Base-by-base conservation (phyloP, 78 protist genomes). In the Dictyostelium brefeldianum region DNA sequence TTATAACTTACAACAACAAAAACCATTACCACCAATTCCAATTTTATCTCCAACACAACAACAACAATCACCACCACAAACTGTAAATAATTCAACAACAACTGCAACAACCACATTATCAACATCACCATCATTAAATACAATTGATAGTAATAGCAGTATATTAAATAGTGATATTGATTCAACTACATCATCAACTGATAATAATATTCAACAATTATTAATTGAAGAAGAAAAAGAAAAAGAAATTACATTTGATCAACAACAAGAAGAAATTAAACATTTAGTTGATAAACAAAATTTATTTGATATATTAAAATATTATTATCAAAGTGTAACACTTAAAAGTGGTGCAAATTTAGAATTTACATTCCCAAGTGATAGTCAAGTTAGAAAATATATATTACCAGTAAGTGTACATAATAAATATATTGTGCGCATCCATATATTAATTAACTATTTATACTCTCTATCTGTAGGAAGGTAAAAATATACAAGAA, bases 271-370 rank as follows among this genome's bases (percentile, higher is more conserved):
- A 27, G 83, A 87, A 25, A 59, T 47, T 64, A 87, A 77, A 51
- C 82, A 87, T 77, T 77, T 87, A 36, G 83, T 87, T 20, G 92
- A 87, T 47, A 87, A 87, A 50, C 80, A 87, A 80, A 87, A 74
- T 77, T 54, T 87, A 10, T 87, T 77, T n/a, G 92, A 87, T 20
- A 75, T 87, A 10, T 77, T 87, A 29, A 36, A 87, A 22, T 87
- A 75, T 18, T 87, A 87, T 50, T 65, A 62, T 70, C 41, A 67
- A 47, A 36, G 41, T 31, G 8, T 69, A 15, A 10, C 46, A 50
- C 50, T 50, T 25, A 18, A 11, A 36, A 69, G 65, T 59, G 92
- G 92, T 50, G 41, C 46, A 48, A 64, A 15, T 4, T 50, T 77
- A 15, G 56, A 74, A 27, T 87, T 57, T 50, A 31, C 53, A 47